Conservation (phyloP, 495 filamentous ascomycete genomes). For the Trichoderma orchidacearum region DNA sequence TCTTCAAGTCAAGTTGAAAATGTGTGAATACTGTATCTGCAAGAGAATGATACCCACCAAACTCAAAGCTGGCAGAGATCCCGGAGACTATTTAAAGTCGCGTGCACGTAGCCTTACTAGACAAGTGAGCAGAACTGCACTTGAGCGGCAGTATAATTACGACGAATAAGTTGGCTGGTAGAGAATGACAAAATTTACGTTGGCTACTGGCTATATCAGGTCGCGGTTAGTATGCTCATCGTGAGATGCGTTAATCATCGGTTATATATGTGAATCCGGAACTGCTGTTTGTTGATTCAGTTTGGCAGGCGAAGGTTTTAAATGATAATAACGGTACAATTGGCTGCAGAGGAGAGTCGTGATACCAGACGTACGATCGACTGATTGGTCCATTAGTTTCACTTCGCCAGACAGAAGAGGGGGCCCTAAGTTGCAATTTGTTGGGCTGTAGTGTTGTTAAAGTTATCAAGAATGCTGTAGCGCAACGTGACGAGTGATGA, state of each 20-base stretch:
- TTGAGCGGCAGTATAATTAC: neutral
- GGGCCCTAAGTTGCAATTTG: neutral
- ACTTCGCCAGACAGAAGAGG: neutral
- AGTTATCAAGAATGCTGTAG: neutral
- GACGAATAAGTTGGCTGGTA: neutral
- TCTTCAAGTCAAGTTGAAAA: too few species aligned
- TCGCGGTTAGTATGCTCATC: neutral
- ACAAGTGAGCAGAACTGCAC: neutral
- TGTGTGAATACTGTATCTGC: neutral
- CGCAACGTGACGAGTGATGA: constrained; percentile 1
- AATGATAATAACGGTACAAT: neutral
- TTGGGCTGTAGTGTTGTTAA: neutral
- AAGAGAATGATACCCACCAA: neutral
- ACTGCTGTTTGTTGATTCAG: neutral
- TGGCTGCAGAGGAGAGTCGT: neutral
- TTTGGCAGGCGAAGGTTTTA: too few species aligned
- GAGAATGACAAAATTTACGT: neutral
- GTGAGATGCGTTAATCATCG: neutral
- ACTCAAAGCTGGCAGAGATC: neutral
- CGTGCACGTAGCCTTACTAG: neutral
- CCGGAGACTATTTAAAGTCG: neutral
- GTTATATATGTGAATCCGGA: neutral
- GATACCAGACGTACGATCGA: neutral
- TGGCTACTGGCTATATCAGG: neutral
- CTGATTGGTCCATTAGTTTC: neutral